These are phyloP conservation scores for Entomortierella beljakovae DNA, from an alignment of 192 early-diverging fungal genomes.

Conservation along the genomic window DNA sequence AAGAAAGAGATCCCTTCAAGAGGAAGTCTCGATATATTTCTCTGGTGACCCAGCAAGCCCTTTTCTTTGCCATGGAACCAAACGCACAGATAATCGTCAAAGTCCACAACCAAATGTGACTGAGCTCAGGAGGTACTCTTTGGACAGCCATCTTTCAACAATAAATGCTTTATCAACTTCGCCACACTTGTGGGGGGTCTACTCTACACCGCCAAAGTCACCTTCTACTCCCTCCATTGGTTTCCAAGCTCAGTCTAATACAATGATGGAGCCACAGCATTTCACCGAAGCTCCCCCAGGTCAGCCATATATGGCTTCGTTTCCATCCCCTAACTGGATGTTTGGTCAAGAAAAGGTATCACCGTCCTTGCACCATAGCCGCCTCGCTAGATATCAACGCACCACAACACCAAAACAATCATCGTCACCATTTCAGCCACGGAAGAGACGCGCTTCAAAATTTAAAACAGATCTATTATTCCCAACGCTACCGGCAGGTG, in stretches of 20 bases:
- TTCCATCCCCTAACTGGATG: background rate
- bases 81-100: too few species aligned
- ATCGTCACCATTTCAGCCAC: background rate
- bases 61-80: too few species aligned
- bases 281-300: constrained; percentile 21
- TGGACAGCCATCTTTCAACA: constrained; percentile 7
- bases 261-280: constrained; percentile 1
- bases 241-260: background rate
- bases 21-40: background rate
- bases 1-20: constrained; percentile 25
- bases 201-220: constrained; percentile 20
- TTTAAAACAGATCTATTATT: background rate
- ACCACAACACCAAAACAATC: background rate
- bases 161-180: constrained; percentile 1
- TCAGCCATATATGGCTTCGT: constrained; percentile 26
- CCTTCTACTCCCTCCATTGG: background rate
- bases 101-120: background rate
- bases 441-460: constrained; percentile 25
- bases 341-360: background rate
- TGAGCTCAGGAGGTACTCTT: constrained; percentile 3
- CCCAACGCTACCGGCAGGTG: background rate
- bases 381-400: background rate
- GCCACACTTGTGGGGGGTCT: constrained; percentile 4
- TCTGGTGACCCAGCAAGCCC: background rate
- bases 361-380: background rate